Evolutionary conservation across 2,329 filamentous ascomycete genomes (phyloP), one percentile per base, ranked within the genome.

Genomic region (Epichloe festucae): DNA sequence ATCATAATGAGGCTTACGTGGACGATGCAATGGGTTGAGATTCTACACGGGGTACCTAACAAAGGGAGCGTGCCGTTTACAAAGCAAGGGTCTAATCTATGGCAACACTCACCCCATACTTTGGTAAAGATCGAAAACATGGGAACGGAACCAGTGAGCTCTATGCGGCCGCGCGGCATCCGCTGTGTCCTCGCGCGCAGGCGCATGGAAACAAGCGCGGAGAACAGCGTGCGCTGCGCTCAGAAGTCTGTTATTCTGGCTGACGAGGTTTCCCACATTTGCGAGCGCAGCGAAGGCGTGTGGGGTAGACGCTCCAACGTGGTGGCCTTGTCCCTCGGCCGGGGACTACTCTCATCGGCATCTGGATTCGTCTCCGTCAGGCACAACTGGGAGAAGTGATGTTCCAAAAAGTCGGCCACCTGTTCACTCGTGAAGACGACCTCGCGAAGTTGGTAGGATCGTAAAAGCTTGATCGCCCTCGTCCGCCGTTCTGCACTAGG

Each of bases 381-480:
- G 31, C 41, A 50, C n/a, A 50, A 11, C 17, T 50, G 38, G 23
- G 41, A 39, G 35, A 50, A 46, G 21, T 50, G 49, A 12, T 50
- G 35, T 40, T 50, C 49, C n/a, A 50, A 10, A n/a, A 50, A 50
- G 42, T 45, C 49, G n/a, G 49, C 41, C 41, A 50, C 49, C 8
- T 50, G 49, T 5, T 50, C 31, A 40, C 49, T 50, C 19, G 41
- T 46, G n/a, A 50, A 50, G n/a, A 50, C 42, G 6, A 50, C 42
- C 39, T 50, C 49, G 10, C 49, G 49, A 34, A 44, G 49, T 43
- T 50, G 34, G 14, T 50, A 40, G 5, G 41, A 50, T 35, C 49
- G 49, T 3, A 50, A 23, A 50, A 50, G 42, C 4, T 19, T 23
- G 31, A 50, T 50, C 11, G 49, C 49, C 21, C 34, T 38, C 21